A percentile compares a stretch with the other conserved stretches of the same genome.
Conservation (phyloP, 2,329 filamentous ascomycete species). For the Albifimbria verrucaria region DNA sequence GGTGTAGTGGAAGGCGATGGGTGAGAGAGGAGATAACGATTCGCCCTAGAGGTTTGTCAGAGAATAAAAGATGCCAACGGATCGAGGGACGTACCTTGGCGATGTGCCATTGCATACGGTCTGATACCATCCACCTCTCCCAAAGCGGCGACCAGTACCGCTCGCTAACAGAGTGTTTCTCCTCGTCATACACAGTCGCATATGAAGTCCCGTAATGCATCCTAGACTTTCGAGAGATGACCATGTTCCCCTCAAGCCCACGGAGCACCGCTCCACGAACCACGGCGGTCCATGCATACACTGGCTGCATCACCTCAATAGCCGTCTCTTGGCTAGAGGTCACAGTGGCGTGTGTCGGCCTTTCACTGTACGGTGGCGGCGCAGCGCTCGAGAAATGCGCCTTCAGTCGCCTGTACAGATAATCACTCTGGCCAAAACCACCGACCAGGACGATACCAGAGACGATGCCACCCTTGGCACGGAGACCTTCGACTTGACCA, state of each 20-base stretch:
- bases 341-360: conserved; percentile 61
- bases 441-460: conserved; percentile 78
- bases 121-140: conserved; percentile 80
- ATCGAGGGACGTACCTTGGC: conserved; percentile 55
- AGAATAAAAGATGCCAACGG: not conserved
- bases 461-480: conserved; percentile 58
- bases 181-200: conserved; percentile 75
- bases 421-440: conserved; percentile 77
- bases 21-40: conserved; percentile 67
- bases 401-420: conserved; percentile 69
- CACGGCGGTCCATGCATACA: conserved; percentile 80
- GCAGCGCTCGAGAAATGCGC: conserved; percentile 60
- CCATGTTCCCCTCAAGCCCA: conserved; percentile 75
- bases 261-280: conserved; percentile 73
- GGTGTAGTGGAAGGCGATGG: conserved; percentile 81
- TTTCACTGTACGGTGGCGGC: conserved; percentile 63
- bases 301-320: conserved; percentile 77
- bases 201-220: conserved; percentile 81
- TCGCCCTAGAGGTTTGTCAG: conserved; percentile 53
- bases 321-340: conserved; percentile 45
- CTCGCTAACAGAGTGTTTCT: conserved; percentile 68
- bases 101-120: conserved; percentile 85
- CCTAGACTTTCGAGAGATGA: conserved; percentile 68
- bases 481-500: conserved; percentile 63
- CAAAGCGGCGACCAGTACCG: conserved; percentile 77